Evolutionary conservation across 202 grass and related monocot genomes (phyloP), one percentile per base, ranked within the genome.

Genomic region (Cymbopogon flexuosus): DNA sequence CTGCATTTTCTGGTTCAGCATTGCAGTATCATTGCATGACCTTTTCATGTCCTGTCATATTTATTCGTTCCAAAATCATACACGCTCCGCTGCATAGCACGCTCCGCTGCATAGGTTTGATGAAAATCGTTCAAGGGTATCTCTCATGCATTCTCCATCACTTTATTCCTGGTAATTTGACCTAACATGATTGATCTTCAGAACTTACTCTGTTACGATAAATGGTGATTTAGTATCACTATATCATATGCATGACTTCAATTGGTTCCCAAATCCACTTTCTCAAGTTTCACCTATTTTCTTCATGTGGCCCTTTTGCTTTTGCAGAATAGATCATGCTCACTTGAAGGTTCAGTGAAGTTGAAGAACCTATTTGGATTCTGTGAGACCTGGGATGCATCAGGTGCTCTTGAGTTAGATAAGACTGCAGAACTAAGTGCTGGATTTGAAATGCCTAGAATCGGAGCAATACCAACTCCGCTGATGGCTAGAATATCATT

Each of bases 331-430:
- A 86, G 87, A 80, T 78, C 92, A 66, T 93, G 80, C 72, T 89
- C 84, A 52, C 49, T 98, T 41, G 86, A 92, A 83, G 87, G 88
- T 71, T 89, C 86, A 42, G 24, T 95, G 79, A 98, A 94, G 74
- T 82, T 95, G n/a, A 98, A 93, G 80, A 95, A 98, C 23, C 74
- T 98, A 23, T 84, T 95, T 79, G 92, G 92, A 68, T 89, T 81
- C 66, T 93, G 86, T 41, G 92, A 95, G 30, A 93, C 91, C 58
- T 98, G 82, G 88, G 87, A 95, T 84, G 79, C 85, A 80, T 93
- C 92, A 43, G 89, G 79, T 65, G 70, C 66, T 79, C 83, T 93
- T 75, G 79, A 85, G 41, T 91, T 86, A 81, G 92, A 91, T 84
- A 87, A 81, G 52, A 75, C 77, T 71, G 14, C 89, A 77, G 88